These are phyloP conservation scores for Ogataea thermomethanolica DNA, from an alignment of 805 yeast species.

Conservation along the genomic window DNA sequence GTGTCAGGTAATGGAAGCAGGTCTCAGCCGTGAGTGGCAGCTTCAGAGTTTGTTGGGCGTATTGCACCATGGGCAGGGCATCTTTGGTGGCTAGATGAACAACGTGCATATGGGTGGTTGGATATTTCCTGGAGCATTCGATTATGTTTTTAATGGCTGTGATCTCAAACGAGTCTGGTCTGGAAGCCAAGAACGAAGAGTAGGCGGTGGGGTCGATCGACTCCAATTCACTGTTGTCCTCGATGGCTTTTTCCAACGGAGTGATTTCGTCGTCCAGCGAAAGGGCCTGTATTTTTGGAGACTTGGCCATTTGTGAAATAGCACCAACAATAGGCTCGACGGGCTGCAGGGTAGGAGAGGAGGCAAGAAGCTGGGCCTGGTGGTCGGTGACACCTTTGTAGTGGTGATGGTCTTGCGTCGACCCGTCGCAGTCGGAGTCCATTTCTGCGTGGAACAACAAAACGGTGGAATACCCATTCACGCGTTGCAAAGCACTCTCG, in stretches of 20 bases:
- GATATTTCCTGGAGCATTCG: constrained; percentile 52
- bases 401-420: constrained; percentile 36
- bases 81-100: constrained; percentile 87
- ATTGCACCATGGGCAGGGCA: constrained; percentile 68
- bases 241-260: constrained; percentile 25
- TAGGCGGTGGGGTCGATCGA: constrained; percentile 60
- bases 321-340: constrained; percentile 57
- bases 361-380: constrained; percentile 52
- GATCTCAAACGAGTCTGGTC: constrained; percentile 87
- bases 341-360: constrained; percentile 53
- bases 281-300: constrained; percentile 20
- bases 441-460: constrained; percentile 94
- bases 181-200: constrained; percentile 69
- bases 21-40: constrained; percentile 84
- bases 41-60: constrained; percentile 52
- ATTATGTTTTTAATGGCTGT: constrained; percentile 77
- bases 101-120: constrained; percentile 72
- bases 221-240: constrained; percentile 30
- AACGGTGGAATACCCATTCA: constrained; percentile 62
- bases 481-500: constrained; percentile 57
- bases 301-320: constrained; percentile 39
- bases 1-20: constrained; percentile 85
- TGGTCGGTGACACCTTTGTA: constrained; percentile 40
- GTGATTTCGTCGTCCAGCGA: constrained; percentile 22
- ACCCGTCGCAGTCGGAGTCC: constrained; percentile 32